Conservation (phyloP, 352 stramenopile species). For the Phytophthora podocarpi region DNA sequence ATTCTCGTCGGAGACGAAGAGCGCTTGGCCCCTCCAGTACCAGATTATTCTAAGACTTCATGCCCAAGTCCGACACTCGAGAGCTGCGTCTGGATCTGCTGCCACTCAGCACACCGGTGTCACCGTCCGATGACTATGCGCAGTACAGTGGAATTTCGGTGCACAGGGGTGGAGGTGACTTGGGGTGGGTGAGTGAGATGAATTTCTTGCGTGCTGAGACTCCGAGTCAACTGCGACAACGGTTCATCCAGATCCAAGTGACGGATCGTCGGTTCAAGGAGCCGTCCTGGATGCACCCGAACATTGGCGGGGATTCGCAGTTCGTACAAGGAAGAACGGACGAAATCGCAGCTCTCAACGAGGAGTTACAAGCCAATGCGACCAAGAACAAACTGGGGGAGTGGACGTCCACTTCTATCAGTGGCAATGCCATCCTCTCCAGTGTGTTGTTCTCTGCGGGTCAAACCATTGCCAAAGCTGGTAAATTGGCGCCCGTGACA, state of each 20-base stretch:
- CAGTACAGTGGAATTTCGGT: constrained; percentile 12
- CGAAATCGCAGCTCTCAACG: constrained; percentile 39
- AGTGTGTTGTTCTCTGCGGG: constrained; percentile 81
- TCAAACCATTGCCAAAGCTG: constrained; percentile 57
- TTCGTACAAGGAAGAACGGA: constrained; percentile 37
- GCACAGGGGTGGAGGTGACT: constrained; percentile 10
- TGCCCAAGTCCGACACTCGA: constrained; percentile 3
- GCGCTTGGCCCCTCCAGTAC: too few species aligned
- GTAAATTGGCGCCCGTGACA: constrained; percentile 82
- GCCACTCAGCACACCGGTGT: background rate
- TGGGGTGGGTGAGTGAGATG: constrained; percentile 37
- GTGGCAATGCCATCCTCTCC: constrained; percentile 91
- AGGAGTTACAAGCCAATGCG: constrained; percentile 29
- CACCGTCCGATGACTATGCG: constrained; percentile 10
- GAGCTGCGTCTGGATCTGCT: constrained; percentile 23
- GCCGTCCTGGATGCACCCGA: constrained; percentile 70
- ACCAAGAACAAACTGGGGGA: constrained; percentile 58
- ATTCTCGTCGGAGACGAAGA: too few species aligned
- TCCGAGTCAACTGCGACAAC: constrained; percentile 53
- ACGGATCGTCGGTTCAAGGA: constrained; percentile 64
- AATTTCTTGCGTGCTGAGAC: constrained; percentile 45
- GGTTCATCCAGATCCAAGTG: constrained; percentile 70
- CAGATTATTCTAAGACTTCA: too few species aligned
- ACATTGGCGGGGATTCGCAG: constrained; percentile 59
- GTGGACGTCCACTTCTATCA: constrained; percentile 88